Evolutionary conservation across 2,329 filamentous ascomycete species (phyloP).

Genomic region (Pestalotiopsis sp.): DNA sequence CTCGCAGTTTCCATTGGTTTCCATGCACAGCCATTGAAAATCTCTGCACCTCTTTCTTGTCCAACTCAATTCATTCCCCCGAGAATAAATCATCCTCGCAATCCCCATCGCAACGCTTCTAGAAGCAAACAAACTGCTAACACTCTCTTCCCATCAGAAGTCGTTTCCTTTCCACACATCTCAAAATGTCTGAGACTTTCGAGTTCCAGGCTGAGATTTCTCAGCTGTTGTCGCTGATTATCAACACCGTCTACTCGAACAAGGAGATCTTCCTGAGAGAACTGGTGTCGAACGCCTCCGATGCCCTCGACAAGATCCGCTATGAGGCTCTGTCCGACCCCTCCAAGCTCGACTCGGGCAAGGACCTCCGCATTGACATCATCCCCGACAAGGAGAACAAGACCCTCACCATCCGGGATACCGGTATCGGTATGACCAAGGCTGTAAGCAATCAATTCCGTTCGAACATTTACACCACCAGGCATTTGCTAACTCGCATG

Average conservation of each 20-base stretch:
- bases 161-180: slow-evolving; percentile 21
- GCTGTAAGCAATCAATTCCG: slow-evolving; percentile 67
- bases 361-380: slow-evolving; percentile 98
- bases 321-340: slow-evolving; percentile 98
- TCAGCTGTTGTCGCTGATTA: slow-evolving; percentile 99
- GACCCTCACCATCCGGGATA: slow-evolving; percentile 96
- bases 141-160: slow-evolving; percentile 10
- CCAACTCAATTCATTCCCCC: neutral
- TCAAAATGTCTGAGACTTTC: slow-evolving; percentile 93
- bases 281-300: slow-evolving; percentile 96
- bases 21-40: neutral
- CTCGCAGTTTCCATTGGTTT: neutral
- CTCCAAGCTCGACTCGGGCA: slow-evolving; percentile 94
- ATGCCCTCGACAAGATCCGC: slow-evolving; percentile 99
- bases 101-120: neutral
- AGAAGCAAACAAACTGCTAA: neutral
- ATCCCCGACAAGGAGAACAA: slow-evolving; percentile 97
- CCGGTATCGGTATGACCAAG: slow-evolving; percentile 99
- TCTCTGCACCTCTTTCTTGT: neutral
- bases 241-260: slow-evolving; percentile 99
- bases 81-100: neutral
- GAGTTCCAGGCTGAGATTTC: slow-evolving; percentile 99
- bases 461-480: neutral
- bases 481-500: slow-evolving; percentile 37
- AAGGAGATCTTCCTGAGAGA: slow-evolving; percentile 99